A percentile compares a stretch with the other conserved stretches of the same genome.
phyloP scores from a whole-genome alignment of 2,329 filamentous ascomycete species.

The Colletotrichum sp. region DNA sequence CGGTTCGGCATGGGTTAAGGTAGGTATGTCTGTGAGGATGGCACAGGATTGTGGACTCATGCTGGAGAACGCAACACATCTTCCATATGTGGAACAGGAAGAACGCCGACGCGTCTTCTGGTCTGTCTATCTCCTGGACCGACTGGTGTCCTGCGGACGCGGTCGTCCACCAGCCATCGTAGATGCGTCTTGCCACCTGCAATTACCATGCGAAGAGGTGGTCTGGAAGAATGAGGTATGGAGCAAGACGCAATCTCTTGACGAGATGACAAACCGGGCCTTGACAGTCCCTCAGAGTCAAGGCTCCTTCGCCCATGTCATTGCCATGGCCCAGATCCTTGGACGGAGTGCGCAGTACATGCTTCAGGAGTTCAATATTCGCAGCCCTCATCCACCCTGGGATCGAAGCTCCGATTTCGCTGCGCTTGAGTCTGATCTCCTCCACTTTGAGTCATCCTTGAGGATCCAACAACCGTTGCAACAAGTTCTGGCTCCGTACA shows the following conservation, averaged over 20 bases:
- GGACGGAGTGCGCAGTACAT: not conserved
- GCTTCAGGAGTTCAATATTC: not conserved
- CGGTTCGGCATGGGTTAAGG: conserved; percentile 39
- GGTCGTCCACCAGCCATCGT: conserved; percentile 36
- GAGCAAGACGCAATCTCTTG: not conserved
- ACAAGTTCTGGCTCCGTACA: not conserved
- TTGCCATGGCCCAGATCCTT: not conserved
- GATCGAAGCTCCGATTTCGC: not conserved
- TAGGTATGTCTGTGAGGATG: conserved; percentile 34
- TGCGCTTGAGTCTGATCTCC: not conserved
- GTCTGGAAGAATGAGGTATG: not conserved
- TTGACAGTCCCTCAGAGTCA: not conserved
- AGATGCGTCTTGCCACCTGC: conserved; percentile 35
- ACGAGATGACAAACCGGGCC: not conserved
- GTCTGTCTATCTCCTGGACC: conserved; percentile 43
- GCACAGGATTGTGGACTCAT: conserved; percentile 36
- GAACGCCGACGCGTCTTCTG: conserved; percentile 40
- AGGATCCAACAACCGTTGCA: not conserved
- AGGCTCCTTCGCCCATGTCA: not conserved
- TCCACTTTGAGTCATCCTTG: not conserved
- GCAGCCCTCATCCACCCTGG: not conserved
- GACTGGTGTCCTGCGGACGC: conserved; percentile 38
- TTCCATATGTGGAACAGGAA: conserved; percentile 27
- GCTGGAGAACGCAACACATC: conserved; percentile 24
- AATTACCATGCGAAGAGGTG: conserved; percentile 30